Evolutionary conservation across 139 green algal genomes (phyloP), one percentile per base, ranked within the genome.

Genomic region (Marvania coccoides): DNA sequence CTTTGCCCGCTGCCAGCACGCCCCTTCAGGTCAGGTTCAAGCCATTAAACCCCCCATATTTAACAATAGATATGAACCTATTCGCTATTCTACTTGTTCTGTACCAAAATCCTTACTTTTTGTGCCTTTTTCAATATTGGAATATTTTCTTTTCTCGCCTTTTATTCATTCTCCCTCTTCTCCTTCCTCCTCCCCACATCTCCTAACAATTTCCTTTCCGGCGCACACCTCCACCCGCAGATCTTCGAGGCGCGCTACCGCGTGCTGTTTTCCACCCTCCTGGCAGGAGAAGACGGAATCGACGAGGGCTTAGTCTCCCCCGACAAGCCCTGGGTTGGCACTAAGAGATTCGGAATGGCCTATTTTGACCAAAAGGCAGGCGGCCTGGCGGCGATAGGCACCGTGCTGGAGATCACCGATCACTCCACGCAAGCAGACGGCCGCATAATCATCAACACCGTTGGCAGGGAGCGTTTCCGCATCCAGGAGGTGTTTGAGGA

Each of bases 231-330:
- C n/a, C n/a, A n/a, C n/a, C n/a, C n/a, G n/a, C n/a, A n/a, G 13
- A 86, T 86, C 48, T 86, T 83, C 42, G 79, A 85, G 61, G 80
- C 73, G 1, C 47, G 75, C 0, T 84, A 84, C 58, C 26, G 78
- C 5, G 70, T 84, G 5, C 69, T 84, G 6, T 84, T 84, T 40
- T 64, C 15, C 54, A 84, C 78, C 7, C 60, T 84, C 3, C 65
- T 84, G 51, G 61, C 56, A 2, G 78, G 78, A 0, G 54, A 47
- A 5, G 57, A 80, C 0, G 76, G 62, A 1, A 40, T 84, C 5
- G 78, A 84, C 2, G 70, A 80, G 35, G 78, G 71, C 5, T 69
- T 84, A 7, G 66, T 83, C 7, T 68, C 68, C 34, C 36, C 55
- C 3, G 70, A 81, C 29, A 74, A 67, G 58, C 38, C 70, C 8